Conservation (phyloP, 2,329 filamentous ascomycete genomes). For the Fusarium sp. region DNA sequence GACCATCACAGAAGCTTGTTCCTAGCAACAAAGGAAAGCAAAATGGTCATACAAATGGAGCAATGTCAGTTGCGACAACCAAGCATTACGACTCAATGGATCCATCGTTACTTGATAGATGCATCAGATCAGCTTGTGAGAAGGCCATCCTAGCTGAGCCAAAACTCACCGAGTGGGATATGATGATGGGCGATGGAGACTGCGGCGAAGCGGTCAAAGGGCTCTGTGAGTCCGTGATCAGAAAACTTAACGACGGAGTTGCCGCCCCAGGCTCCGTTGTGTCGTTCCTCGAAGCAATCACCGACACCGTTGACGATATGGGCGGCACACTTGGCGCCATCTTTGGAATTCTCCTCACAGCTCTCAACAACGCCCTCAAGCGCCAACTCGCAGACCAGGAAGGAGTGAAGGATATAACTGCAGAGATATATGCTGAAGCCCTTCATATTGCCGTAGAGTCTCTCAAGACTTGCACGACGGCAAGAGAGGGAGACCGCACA, state of each 20-base stretch:
- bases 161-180: neutral
- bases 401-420: fast-evolving
- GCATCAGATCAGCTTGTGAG: neutral
- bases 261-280: neutral
- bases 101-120: neutral
- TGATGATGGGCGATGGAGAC: neutral
- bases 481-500: neutral
- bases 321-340: neutral
- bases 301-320: neutral
- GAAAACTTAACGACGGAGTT: fast-evolving
- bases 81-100: neutral
- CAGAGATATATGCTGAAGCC: neutral
- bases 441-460: neutral
- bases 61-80: fast-evolving
- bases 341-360: neutral
- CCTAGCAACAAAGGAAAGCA: fast-evolving
- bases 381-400: neutral
- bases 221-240: fast-evolving
- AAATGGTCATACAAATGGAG: neutral
- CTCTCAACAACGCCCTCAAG: neutral
- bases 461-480: neutral
- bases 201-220: neutral
- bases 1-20: neutral
- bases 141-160: neutral
- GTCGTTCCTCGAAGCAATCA: neutral